These are phyloP conservation scores for Talaromyces atroroseus DNA, from an alignment of 2,329 filamentous ascomycete species.

Conservation along the genomic window DNA sequence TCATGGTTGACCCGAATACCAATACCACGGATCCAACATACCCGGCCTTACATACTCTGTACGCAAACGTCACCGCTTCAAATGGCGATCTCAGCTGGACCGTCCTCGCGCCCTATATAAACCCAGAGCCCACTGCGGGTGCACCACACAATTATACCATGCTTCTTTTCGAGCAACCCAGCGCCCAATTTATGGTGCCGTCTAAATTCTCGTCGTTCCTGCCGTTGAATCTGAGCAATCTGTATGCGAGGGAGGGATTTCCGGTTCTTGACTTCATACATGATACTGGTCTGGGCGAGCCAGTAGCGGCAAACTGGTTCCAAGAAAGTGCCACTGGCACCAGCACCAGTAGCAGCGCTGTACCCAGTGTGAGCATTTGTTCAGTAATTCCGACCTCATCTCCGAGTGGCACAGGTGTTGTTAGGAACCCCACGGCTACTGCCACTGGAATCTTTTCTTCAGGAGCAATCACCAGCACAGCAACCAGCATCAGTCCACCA, in stretches of 20 bases:
- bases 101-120: slow-evolving; percentile 1
- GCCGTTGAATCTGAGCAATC: background rate
- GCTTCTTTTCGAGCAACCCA: slow-evolving; percentile 5
- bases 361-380: background rate
- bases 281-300: background rate
- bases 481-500: background rate
- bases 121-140: background rate
- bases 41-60: slow-evolving; percentile 1
- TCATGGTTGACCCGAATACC: slow-evolving; percentile 8
- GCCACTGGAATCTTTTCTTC: background rate
- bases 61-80: slow-evolving; percentile 5
- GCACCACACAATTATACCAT: slow-evolving; percentile 8
- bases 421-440: background rate
- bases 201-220: slow-evolving; percentile 2
- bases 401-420: background rate
- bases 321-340: background rate
- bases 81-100: background rate
- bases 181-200: slow-evolving; percentile 1
- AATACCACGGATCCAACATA: slow-evolving; percentile 1
- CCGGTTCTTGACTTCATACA: slow-evolving; percentile 5
- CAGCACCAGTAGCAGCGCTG: background rate
- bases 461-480: background rate
- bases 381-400: background rate
- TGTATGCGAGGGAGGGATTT: background rate
- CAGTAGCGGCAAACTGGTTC: slow-evolving; percentile 11